Base-by-base conservation (phyloP, 495 filamentous ascomycete species). In the Hypoxylon cercidicola region DNA sequence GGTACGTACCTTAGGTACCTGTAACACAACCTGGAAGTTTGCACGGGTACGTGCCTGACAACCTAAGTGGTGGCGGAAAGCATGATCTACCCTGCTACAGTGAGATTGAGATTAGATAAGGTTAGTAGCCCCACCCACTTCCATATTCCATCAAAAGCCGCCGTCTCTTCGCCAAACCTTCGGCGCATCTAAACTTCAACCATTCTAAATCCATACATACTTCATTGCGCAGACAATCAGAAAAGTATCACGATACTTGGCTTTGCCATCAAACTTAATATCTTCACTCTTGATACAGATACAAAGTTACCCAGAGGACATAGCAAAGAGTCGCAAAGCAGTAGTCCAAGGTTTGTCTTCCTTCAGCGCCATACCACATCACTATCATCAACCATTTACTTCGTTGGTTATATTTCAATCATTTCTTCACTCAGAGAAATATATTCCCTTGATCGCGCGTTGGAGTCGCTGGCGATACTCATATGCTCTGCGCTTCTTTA, bases 71-170 rank as follows among this genome's bases (percentile, higher is more conserved):
- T n/a, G n/a, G n/a, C n/a, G n/a, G n/a, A n/a, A n/a, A n/a, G n/a
- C n/a, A n/a, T n/a, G n/a, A n/a, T n/a, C n/a, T n/a, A n/a, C n/a
- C n/a, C n/a, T n/a, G n/a, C n/a, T n/a, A n/a, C n/a, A n/a, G n/a
- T n/a, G n/a, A n/a, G n/a, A n/a, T n/a, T n/a, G n/a, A n/a, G 61
- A 64, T 58, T 64, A 64, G 53, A 52, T 64, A 64, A 59, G 41
- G 30, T 28, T 16, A 37, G 13, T 50, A 12, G 51, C 61, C 61
- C 61, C 61, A 64, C 61, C 45, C 35, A 48, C 30, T 21, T 16
- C 25, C 21, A 16, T 56, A n/a, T 55, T 39, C 40, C 48, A 37
- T 45, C 57, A 50, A 46, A 40, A 15, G 25, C 25, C 25, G 25
- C 25, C 25, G 3, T 7, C 25, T 28, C 25, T 3, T 28, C 34